These are phyloP conservation scores for Botrytis paeoniae DNA, from an alignment of 2,329 filamentous ascomycete genomes.

Conservation along the genomic window DNA sequence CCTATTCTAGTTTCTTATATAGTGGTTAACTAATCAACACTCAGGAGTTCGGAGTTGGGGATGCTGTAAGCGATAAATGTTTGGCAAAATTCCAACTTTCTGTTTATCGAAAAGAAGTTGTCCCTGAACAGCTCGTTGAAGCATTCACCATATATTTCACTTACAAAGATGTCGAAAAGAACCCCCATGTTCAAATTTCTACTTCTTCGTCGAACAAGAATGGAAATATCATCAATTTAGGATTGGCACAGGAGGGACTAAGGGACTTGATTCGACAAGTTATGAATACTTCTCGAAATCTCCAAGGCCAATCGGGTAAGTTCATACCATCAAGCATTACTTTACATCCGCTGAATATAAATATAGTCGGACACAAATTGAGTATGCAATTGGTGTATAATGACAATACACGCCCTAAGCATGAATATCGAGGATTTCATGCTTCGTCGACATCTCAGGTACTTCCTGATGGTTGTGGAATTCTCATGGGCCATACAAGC, in stretches of 20 bases:
- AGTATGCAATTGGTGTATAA: conserved; percentile 27
- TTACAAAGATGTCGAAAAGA: conserved; percentile 22
- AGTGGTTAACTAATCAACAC: conserved; percentile 10
- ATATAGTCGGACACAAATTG: conserved; percentile 18
- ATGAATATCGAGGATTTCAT: conserved; percentile 27
- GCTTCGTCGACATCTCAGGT: conserved; percentile 20
- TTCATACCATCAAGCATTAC: not conserved
- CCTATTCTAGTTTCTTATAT: no score
- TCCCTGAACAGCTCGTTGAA: conserved; percentile 27
- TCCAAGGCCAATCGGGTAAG: conserved; percentile 1
- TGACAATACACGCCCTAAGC: conserved; percentile 22
- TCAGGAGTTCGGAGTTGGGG: conserved; percentile 30
- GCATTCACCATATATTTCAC: conserved; percentile 30
- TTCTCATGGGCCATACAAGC: not conserved
- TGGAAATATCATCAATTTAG: conserved; percentile 1
- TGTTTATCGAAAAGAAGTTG: conserved; percentile 25
- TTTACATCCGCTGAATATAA: not conserved
- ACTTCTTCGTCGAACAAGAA: conserved; percentile 1
- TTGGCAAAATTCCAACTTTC: conserved; percentile 31
- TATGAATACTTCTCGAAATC: not conserved
- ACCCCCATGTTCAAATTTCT: conserved; percentile 1
- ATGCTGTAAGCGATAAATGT: conserved; percentile 29
- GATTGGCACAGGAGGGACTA: conserved; percentile 17
- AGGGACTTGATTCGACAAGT: conserved; percentile 10
- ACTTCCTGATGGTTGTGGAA: conserved; percentile 19